Evolutionary conservation across 345 rosid genomes (phyloP), one percentile per base, ranked within the genome.

Genomic region (Populus nigra): DNA sequence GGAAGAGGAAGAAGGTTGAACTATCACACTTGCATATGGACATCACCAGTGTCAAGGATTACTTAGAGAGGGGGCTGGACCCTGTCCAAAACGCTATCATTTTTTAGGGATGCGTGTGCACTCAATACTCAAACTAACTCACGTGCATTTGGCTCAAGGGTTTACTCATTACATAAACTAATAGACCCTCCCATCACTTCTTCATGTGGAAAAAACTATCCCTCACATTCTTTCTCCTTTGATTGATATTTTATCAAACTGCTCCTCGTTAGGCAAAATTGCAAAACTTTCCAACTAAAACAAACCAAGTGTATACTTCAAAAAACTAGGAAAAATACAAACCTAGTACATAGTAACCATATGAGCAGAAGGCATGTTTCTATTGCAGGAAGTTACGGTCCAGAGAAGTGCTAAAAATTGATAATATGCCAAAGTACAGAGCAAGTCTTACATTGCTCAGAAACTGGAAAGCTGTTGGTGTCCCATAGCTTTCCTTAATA

Each of bases 401-500:
- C 33, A 43, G 45, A 47, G 12, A 22, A 67, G 31, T 8, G 49
- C 9, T 67, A 25, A 67, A 47, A 67, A 65, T 47, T 69, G 22
- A 39, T 5, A 41, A 13, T 13, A 23, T 23, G 23, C 8, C 33
- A 38, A 66, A 65, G 69, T 68, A 71, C 69, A 72, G 76, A 80
- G 66, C 61, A 66, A 1, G 77, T 22, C 91, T 47, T 89, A 96
- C 99, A 85, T 90, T 88, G 87, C 91, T 89, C 84, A 96, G 79
- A 84, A 96, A 96, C 86, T 88, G 92, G 82, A 96, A 92, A 85
- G 99, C 98, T 75, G 89, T 83, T 75, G 69, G 89, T 69, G 80
- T 88, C 81, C 93, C 97, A 63, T 90, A 86, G 85, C 91, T 93
- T 86, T 95, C 98, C 88, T 96, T 88, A 78, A 90, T 81, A 86